phyloP scores from a whole-genome alignment of 2,329 filamentous ascomycete species.

The Cercospora sp. region DNA sequence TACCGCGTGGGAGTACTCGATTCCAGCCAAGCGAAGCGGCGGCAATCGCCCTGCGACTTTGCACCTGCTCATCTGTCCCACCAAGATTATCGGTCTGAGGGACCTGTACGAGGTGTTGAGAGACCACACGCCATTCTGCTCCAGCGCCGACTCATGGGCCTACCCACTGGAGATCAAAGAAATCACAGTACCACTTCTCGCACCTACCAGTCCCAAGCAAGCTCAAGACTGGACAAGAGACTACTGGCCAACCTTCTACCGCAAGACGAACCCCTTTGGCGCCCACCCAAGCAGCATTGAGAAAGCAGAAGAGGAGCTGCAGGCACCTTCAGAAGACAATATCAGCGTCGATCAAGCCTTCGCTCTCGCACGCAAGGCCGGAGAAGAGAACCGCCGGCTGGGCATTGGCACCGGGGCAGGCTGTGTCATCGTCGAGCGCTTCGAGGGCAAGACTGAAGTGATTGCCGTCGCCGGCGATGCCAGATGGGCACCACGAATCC shows the following conservation, averaged over 20 bases:
- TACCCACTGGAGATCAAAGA: slow-evolving; percentile 57
- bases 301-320: slow-evolving; percentile 68
- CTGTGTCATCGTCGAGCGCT: slow-evolving; percentile 71
- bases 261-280: slow-evolving; percentile 82
- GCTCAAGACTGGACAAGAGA: slow-evolving; percentile 71
- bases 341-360: slow-evolving; percentile 59
- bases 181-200: slow-evolving; percentile 68
- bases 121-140: slow-evolving; percentile 44
- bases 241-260: slow-evolving; percentile 84
- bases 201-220: slow-evolving; percentile 74
- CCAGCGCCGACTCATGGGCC: slow-evolving; percentile 39
- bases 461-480: slow-evolving; percentile 76
- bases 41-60: slow-evolving; percentile 40
- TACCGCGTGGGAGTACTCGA: slow-evolving; percentile 54
- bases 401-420: slow-evolving; percentile 70
- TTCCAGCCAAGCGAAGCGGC: slow-evolving; percentile 59
- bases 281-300: slow-evolving; percentile 75
- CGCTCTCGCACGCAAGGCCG: slow-evolving; percentile 66
- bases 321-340: slow-evolving; percentile 35
- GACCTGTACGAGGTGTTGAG: slow-evolving; percentile 50
- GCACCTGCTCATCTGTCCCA: slow-evolving; percentile 55
- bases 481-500: slow-evolving; percentile 57
- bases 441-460: slow-evolving; percentile 51
- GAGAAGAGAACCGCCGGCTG: slow-evolving; percentile 56
- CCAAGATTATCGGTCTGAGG: slow-evolving; percentile 53